Conservation (phyloP, 371 early-diverging fungal genomes). For the Paraphysoderma sedebokerense region DNA sequence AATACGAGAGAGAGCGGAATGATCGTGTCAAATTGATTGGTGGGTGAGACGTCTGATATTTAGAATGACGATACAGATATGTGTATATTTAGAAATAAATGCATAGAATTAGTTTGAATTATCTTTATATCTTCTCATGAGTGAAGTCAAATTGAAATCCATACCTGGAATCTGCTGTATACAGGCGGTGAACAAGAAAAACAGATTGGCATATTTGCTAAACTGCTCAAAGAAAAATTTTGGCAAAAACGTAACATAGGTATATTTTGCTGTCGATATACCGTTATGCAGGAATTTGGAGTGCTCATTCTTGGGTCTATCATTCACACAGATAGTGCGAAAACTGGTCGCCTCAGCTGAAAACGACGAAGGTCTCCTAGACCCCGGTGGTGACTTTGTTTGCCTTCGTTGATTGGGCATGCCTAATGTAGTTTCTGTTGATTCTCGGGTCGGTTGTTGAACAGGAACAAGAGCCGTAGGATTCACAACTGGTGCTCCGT, state of each 20-base stretch:
- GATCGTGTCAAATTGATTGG: constrained; percentile 73
- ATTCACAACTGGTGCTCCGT: no score
- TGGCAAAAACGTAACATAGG: constrained; percentile 63
- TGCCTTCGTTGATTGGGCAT: no score
- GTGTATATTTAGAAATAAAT: constrained; percentile 23
- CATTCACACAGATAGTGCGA: constrained; percentile 24
- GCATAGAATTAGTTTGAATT: no score
- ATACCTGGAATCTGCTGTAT: constrained; percentile 78
- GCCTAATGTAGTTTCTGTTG: no score
- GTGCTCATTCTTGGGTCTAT: constrained; percentile 15
- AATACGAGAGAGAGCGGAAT: constrained; percentile 84
- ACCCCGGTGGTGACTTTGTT: no score
- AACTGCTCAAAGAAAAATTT: constrained; percentile 85
- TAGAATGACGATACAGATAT: no score
- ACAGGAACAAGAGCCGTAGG: no score
- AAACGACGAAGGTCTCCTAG: no score
- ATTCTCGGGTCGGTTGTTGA: no score
- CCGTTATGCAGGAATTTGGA: constrained; percentile 33
- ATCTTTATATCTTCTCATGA: constrained; percentile 70
- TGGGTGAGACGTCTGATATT: no score
- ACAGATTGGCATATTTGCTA: constrained; percentile 83
- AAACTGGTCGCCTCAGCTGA: no score
- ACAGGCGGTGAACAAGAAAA: constrained; percentile 80
- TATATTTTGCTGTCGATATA: constrained; percentile 82
- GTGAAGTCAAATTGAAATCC: no score